A percentile compares a stretch with the other conserved stretches of the same genome.
These are phyloP conservation scores for Papilionanthe hybrid DNA, from an alignment of 116 monocot genomes.

Conservation along the genomic window DNA sequence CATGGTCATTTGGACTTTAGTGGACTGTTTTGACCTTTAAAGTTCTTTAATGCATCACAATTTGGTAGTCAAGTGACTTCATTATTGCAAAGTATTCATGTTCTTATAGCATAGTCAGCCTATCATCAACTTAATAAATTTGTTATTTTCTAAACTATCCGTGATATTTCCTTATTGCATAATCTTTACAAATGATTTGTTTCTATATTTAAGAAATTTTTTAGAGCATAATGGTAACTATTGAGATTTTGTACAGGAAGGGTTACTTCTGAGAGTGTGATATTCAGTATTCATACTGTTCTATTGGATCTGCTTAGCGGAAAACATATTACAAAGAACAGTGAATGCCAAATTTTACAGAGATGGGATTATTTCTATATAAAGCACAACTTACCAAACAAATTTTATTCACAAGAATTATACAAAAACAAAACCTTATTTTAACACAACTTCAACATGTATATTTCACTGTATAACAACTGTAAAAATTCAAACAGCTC, in stretches of 20 bases:
- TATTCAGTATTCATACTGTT: constrained; percentile 80
- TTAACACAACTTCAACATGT: too few relatives aligned
- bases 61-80: not conserved
- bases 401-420: too few relatives aligned
- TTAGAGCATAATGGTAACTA: not conserved
- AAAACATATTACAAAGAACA: constrained; percentile 36
- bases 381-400: too few relatives aligned
- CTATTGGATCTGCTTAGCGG: constrained; percentile 79
- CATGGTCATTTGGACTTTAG: not conserved
- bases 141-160: not conserved
- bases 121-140: not conserved
- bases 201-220: constrained; percentile 3
- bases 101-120: not conserved
- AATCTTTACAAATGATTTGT: not conserved
- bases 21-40: not conserved
- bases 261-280: constrained; percentile 74
- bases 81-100: not conserved
- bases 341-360: too few relatives aligned
- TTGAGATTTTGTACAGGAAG: constrained; percentile 33
- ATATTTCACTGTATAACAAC: too few relatives aligned
- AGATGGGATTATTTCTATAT: too few relatives aligned
- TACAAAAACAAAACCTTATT: too few relatives aligned
- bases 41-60: not conserved
- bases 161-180: not conserved
- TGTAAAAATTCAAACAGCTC: too few relatives aligned